Base-by-base conservation (phyloP, 2,329 filamentous ascomycete species). In the Clonostachys chloroleuca region DNA sequence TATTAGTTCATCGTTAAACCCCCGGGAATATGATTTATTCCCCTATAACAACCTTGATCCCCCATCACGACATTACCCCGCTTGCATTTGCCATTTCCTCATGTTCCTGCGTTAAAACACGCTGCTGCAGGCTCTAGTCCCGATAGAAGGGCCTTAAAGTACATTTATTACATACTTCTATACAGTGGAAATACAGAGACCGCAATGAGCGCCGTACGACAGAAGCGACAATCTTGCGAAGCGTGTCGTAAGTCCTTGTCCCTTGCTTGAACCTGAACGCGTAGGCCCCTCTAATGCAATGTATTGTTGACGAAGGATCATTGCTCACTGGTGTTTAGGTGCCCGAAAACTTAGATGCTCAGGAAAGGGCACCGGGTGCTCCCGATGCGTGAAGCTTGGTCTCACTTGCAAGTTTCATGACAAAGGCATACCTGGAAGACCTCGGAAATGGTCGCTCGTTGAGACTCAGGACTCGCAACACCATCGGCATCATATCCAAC, bases 271-370 rank as follows among this genome's bases (percentile, higher is more conserved):
- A 30, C 8, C 24, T 9, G 24, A 30, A 8, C 7, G 2, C 8
- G 24, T 30, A 30, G 24, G 24, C 4, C 4, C 8, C 8, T 30
- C 24, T 2, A 8, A 39, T 17, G 36, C 16, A 39, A 39, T 17
- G 9, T 3, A 30, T 14, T 39, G 14, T 13, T 39, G 16, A 14
- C 10, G 2, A 14, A 3, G 12, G 14, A 17, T 39, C 36, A 2
- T 13, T 10, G 8, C 36, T 39, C 6, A 39, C 12, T 39, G 36
- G 9, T 10, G 6, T 6, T 14, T 17, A 39, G 59, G 59, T 24
- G 42, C 53, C 4, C 53, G 59, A 18, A 61, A 61, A 52, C 56
- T 61, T 41, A 54, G 52, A 51, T 61, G 59, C 52, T 60, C 59
- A 18, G 59, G 58, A 4, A 54, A 60, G 42, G 53, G 54, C 40